phyloP scores from a whole-genome alignment of 805 yeast genomes.

The Wickerhamomyces mucosus region DNA sequence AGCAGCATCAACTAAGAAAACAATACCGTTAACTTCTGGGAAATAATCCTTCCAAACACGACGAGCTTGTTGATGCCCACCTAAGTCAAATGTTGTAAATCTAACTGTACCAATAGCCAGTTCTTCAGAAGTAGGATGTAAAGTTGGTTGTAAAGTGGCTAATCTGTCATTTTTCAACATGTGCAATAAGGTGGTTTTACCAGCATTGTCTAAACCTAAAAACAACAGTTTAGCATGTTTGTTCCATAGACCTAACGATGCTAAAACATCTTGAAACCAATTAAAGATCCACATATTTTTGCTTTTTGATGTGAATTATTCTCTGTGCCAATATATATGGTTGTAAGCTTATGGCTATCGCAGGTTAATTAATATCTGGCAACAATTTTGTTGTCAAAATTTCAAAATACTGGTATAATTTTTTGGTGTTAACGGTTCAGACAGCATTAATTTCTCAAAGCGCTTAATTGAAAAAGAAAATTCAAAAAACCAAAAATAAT shows the following conservation, averaged over 20 bases:
- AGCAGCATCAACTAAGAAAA: slow-evolving; percentile 93
- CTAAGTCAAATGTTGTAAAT: slow-evolving; percentile 96
- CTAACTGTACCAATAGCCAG: slow-evolving; percentile 92
- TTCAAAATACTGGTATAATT: no score
- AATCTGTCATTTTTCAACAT: slow-evolving; percentile 91
- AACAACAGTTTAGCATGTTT: slow-evolving; percentile 94
- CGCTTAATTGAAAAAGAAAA: no score
- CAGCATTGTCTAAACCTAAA: slow-evolving; percentile 96
- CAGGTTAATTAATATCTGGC: no score
- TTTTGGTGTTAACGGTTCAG: no score
- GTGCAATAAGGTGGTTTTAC: slow-evolving; percentile 84
- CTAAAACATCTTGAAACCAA: slow-evolving; percentile 50
- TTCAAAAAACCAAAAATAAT: no score
- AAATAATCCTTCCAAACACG: slow-evolving; percentile 99
- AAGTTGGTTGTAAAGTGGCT: slow-evolving; percentile 95
- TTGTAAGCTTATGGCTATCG: no score
- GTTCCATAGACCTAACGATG: slow-evolving; percentile 79
- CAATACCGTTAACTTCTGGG: slow-evolving; percentile 98
- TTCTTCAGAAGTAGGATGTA: slow-evolving; percentile 98
- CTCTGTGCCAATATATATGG: no score
- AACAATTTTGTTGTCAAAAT: no score
- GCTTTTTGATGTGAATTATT: no score
- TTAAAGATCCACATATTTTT: slow-evolving; percentile 33
- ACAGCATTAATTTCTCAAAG: no score
- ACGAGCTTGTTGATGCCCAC: slow-evolving; percentile 98